These are phyloP conservation scores for Juncus inflexus DNA, from an alignment of 176 grass and related monocot species.

Conservation along the genomic window DNA sequence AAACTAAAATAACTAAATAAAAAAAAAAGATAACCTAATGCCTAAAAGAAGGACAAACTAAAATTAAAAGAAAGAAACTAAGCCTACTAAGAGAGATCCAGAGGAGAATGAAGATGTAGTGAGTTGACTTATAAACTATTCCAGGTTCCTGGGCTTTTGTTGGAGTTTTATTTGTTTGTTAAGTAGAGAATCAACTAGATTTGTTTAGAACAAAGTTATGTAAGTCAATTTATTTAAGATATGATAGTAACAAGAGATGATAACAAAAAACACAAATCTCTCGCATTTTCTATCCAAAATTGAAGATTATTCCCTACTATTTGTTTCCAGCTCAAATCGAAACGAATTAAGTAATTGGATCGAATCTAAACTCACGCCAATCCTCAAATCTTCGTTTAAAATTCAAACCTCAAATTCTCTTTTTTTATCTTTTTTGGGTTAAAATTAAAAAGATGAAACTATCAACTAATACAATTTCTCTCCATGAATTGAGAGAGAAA, in stretches of 20 bases:
- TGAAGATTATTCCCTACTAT: not conserved
- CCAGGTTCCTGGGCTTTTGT: too few species aligned
- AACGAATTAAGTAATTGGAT: not conserved
- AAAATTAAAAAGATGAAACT: not conserved
- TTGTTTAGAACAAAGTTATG: too few species aligned
- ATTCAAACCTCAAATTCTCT: not conserved
- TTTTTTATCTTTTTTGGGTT: not conserved
- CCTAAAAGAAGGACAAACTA: too few species aligned
- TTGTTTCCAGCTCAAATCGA: not conserved
- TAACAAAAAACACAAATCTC: slow-evolving; percentile 24
- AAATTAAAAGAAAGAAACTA: too few species aligned
- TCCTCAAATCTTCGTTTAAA: slow-evolving; percentile 21
- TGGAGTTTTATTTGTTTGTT: too few species aligned
- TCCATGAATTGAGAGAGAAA: slow-evolving; percentile 18
- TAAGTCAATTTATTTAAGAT: too few species aligned
- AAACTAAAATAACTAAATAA: too few species aligned
- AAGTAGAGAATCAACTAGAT: too few species aligned
- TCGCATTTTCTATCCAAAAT: slow-evolving; percentile 16
- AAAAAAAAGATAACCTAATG: too few species aligned
- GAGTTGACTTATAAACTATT: too few species aligned
- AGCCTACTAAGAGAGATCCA: too few species aligned
- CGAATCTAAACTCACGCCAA: not conserved
- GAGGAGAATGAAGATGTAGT: too few species aligned
- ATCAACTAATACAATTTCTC: slow-evolving; percentile 19
- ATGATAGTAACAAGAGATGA: slow-evolving; percentile 11